A percentile compares a stretch with the other conserved stretches of the same genome.
Evolutionary conservation across 306 rosid genomes (phyloP).

Genomic region (Phaseolus lunatus): DNA sequence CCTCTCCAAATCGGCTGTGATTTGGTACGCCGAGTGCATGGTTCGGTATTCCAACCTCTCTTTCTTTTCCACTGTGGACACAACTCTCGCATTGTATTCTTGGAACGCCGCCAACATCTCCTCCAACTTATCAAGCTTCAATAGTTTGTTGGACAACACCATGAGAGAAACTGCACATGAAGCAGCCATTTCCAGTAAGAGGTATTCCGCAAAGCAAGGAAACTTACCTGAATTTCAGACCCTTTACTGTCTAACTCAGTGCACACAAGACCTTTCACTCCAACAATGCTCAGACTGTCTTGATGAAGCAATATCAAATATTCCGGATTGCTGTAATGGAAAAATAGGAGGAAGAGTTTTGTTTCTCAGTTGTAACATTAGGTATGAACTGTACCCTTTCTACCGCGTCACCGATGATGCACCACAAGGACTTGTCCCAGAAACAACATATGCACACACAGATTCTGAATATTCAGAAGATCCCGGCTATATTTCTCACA

Average conservation of each 20-base stretch:
- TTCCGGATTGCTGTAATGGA: neutral
- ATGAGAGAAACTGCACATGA: neutral
- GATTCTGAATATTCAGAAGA: neutral
- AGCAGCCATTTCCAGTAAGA: neutral
- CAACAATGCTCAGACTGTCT: neutral
- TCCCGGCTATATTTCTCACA: neutral
- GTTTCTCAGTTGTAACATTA: neutral
- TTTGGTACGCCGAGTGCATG: neutral
- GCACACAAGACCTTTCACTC: neutral
- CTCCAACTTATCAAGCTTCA: neutral
- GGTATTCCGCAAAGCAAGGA: neutral
- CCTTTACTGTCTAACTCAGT: neutral
- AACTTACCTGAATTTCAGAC: neutral
- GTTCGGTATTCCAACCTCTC: neutral
- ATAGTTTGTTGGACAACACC: neutral
- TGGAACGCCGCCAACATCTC: neutral
- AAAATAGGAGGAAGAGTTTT: neutral
- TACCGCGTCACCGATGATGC: neutral
- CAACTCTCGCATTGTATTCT: no score
- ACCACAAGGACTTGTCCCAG: neutral
- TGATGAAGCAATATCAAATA: neutral
- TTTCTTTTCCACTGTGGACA: neutral
- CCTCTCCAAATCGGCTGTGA: neutral
- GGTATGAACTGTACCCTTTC: slow-evolving; percentile 6
- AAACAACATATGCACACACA: neutral